These are phyloP conservation scores for Entoloma clypeatum DNA, from an alignment of 1,284 basidiomycete genomes.

Conservation along the genomic window DNA sequence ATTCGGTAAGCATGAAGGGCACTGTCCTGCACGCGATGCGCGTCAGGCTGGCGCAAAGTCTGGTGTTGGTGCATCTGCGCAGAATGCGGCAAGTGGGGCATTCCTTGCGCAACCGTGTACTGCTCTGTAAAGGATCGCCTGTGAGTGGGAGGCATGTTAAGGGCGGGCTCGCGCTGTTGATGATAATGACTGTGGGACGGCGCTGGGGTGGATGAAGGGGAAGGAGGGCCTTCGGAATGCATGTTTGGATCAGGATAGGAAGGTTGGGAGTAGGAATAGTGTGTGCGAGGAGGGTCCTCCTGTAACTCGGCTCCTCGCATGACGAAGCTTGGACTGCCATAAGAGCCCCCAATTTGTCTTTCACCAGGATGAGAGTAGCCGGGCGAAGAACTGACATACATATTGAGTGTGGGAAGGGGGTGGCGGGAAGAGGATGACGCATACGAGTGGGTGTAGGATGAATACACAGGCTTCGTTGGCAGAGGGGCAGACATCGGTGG, in stretches of 20 bases:
- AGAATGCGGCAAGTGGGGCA: slow-evolving; percentile 39
- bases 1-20: slow-evolving; percentile 26
- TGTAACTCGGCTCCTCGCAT: slow-evolving; percentile 35
- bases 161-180: slow-evolving; percentile 25
- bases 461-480: slow-evolving; percentile 28
- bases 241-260: slow-evolving; percentile 35
- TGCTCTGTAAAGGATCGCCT: slow-evolving; percentile 51
- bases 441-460: slow-evolving; percentile 33
- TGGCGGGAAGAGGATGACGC: slow-evolving; percentile 31
- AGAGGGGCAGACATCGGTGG: slow-evolving; percentile 33
- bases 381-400: slow-evolving; percentile 34
- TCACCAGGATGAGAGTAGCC: slow-evolving; percentile 41
- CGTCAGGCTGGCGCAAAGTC: slow-evolving; percentile 39
- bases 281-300: slow-evolving; percentile 36
- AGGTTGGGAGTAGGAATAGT: slow-evolving; percentile 43
- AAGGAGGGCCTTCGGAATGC: slow-evolving; percentile 32
- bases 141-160: slow-evolving; percentile 35
- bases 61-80: slow-evolving; percentile 32
- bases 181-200: slow-evolving; percentile 30
- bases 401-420: slow-evolving; percentile 27
- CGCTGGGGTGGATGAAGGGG: slow-evolving; percentile 26
- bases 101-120: slow-evolving; percentile 39
- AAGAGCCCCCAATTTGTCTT: slow-evolving; percentile 34
- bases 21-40: slow-evolving; percentile 38
- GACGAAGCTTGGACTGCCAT: slow-evolving; percentile 35